phyloP scores from a whole-genome alignment of 1,284 basidiomycete species.

The Mycena sp. region DNA sequence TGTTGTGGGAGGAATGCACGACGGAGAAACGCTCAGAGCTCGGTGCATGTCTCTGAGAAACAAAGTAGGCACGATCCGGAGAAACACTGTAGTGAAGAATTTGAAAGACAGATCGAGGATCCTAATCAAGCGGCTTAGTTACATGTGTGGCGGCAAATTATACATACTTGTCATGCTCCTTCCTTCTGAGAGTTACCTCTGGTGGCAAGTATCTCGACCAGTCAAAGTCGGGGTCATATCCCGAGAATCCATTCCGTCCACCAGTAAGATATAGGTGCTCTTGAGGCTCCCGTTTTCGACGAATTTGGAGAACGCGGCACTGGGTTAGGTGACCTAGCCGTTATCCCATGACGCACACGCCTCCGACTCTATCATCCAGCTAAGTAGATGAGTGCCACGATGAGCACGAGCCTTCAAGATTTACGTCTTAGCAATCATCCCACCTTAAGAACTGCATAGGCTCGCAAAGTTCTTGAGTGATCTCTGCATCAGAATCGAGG shows the following conservation, averaged over 20 bases:
- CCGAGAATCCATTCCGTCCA: constrained; percentile 46
- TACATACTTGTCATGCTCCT: constrained; percentile 61
- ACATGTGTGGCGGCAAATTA: neutral
- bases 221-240: constrained; percentile 58
- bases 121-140: constrained; percentile 33
- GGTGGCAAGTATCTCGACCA: constrained; percentile 66
- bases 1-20: constrained; percentile 54
- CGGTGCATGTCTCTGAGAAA: constrained; percentile 70
- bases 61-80: constrained; percentile 57
- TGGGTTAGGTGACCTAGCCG: neutral
- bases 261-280: constrained; percentile 31
- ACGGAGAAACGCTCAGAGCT: constrained; percentile 55
- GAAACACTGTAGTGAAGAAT: constrained; percentile 69
- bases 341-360: constrained; percentile 11
- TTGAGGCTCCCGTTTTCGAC: neutral
- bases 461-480: constrained; percentile 15
- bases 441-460: constrained; percentile 20
- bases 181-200: constrained; percentile 55
- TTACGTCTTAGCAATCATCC: no score
- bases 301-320: neutral
- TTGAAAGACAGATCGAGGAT: constrained; percentile 67
- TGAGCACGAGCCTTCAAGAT: neutral
- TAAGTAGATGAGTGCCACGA: neutral
- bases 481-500: neutral
- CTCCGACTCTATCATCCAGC: constrained; percentile 11